Percentiles rank a stretch among this genome's conserved stretches.
These are phyloP conservation scores for Lentinus brumalis DNA, from an alignment of 768 basidiomycete species.

Conservation along the genomic window DNA sequence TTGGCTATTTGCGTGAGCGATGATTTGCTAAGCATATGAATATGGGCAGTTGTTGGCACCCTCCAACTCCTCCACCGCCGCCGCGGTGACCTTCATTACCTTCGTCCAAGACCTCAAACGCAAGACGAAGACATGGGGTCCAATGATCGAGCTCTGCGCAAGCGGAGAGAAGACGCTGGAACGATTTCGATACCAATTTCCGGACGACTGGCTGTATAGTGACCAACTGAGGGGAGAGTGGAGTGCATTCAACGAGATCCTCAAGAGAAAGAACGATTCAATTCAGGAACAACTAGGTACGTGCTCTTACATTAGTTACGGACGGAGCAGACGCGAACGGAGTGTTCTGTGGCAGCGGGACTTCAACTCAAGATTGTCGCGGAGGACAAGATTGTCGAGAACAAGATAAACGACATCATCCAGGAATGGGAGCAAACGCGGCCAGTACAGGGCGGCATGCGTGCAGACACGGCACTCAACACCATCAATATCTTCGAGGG, in stretches of 20 bases:
- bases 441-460: constrained; percentile 95
- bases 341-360: constrained; percentile 57
- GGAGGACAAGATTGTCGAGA: constrained; percentile 97
- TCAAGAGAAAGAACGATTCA: constrained; percentile 96
- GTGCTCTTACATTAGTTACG: constrained; percentile 16
- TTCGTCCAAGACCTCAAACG: constrained; percentile 99
- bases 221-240: constrained; percentile 98
- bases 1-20: no score
- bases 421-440: constrained; percentile 95
- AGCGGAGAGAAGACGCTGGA: constrained; percentile 97
- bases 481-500: constrained; percentile 95
- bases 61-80: constrained; percentile 91
- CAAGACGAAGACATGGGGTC: constrained; percentile 95
- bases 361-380: constrained; percentile 99
- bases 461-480: constrained; percentile 95
- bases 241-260: constrained; percentile 97
- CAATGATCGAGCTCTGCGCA: constrained; percentile 93
- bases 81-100: constrained; percentile 98
- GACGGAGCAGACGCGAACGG: not conserved
- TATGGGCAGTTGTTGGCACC: constrained; percentile 51
- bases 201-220: constrained; percentile 96
- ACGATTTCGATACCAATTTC: constrained; percentile 95
- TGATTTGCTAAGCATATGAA: not conserved
- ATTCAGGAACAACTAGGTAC: constrained; percentile 97
- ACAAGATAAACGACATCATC: constrained; percentile 89